These are phyloP conservation scores for Xerocomellus chrysenteron DNA, from an alignment of 768 basidiomycete species.

Conservation along the genomic window DNA sequence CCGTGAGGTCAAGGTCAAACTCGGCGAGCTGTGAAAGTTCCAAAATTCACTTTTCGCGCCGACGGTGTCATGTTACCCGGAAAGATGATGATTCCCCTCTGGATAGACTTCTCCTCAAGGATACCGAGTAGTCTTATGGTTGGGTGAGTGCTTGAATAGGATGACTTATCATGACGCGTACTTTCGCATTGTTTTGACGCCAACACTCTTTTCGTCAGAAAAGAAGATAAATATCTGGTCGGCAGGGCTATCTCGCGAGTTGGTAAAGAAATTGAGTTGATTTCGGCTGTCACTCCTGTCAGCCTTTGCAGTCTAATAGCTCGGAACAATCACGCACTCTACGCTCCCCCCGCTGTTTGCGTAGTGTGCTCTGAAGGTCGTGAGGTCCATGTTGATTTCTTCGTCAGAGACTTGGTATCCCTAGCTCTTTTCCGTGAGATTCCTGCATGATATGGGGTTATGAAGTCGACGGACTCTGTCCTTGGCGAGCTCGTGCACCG, in stretches of 20 bases:
- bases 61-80: slow-evolving; percentile 96
- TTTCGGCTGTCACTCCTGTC: slow-evolving; percentile 58
- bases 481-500: slow-evolving; percentile 93
- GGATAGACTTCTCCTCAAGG: slow-evolving; percentile 88
- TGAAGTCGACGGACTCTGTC: slow-evolving; percentile 67
- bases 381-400: slow-evolving; percentile 86
- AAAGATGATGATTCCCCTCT: slow-evolving; percentile 92
- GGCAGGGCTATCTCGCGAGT: slow-evolving; percentile 57
- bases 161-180: slow-evolving; percentile 37
- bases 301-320: slow-evolving; percentile 7
- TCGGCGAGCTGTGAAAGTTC: background rate
- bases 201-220: slow-evolving; percentile 92
- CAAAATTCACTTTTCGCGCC: slow-evolving; percentile 75
- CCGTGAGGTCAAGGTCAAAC: background rate
- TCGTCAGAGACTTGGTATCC: slow-evolving; percentile 93
- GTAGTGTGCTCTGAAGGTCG: slow-evolving; percentile 71
- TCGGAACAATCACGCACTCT: slow-evolving; percentile 61
- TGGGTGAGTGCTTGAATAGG: slow-evolving; percentile 9
- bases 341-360: slow-evolving; percentile 72
- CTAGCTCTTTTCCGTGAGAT: slow-evolving; percentile 43
- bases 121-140: slow-evolving; percentile 73
- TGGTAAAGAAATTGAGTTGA: slow-evolving; percentile 89
- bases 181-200: slow-evolving; percentile 98
- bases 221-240: slow-evolving; percentile 95
- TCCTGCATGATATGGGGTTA: slow-evolving; percentile 3